Base-by-base conservation (phyloP, 176 grass and related monocot species). In the Hsuehochloa calcarea region DNA sequence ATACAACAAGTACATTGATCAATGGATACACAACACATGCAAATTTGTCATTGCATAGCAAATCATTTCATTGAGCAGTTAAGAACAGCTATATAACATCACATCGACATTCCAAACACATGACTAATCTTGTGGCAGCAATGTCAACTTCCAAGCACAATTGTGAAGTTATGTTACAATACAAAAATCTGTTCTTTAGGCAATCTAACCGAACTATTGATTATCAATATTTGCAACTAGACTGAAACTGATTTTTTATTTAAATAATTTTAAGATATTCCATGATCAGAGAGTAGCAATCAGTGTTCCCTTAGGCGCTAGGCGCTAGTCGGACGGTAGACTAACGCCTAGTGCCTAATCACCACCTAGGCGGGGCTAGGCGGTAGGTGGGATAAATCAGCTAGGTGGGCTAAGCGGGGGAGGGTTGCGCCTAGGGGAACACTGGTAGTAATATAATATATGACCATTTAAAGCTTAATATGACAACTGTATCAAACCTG, bases 401-500 rank as follows among this genome's bases (percentile, higher is more conserved):
- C n/a, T n/a, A n/a, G n/a, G n/a, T n/a, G n/a, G n/a, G n/a, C n/a
- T n/a, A n/a, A n/a, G n/a, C n/a, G n/a, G n/a, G n/a, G 31, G 31
- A 34, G 31, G 31, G 31, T 3, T 34, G 31, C 31, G 31, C 31
- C 31, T 34, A 34, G 31, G 31, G 31, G 31, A 34, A 34, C 31
- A 34, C 31, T 34, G 31, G 11, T 54, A 82, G 17, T 63, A 62
- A 65, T 49, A 49, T 45, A 52, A 46, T 39, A 77, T 22, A 51
- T 68, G 27, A 41, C 31, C 10, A 15, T 14, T 69, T 62, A 50
- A 51, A 74, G n/a, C 37, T 56, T 26, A 43, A 71, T 27, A 38
- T 10, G 25, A 86, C 62, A 56, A 72, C 12, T 12, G 10, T 54
- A 11, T 27, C 85, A 49, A 78, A 97, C 94, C 94, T 91, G 91